Evolutionary conservation across 768 basidiomycete genomes (phyloP), one percentile per base, ranked within the genome.

Genomic region (Mycena albidolilacea): DNA sequence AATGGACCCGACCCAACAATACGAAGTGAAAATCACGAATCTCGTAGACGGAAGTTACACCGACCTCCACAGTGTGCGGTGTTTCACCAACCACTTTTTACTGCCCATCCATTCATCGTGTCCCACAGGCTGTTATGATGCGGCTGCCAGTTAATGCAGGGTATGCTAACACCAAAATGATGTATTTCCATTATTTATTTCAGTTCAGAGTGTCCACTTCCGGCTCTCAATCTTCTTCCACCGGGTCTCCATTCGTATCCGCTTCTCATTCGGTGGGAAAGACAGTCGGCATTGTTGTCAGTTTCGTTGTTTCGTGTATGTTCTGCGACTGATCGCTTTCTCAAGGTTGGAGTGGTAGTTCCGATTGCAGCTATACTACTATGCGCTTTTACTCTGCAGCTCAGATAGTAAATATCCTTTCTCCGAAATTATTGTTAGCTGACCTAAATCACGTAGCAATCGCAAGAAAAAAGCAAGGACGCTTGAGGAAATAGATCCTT

Each of bases 1-100:
- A 7, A 30, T 78, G 72, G 76, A 78, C 54, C 64, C 72, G 7
- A 65, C 41, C 11, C 64, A 69, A 54, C 70, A 57, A 17, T 78
- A 78, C 48, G 38, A 67, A 52, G 70, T 78, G 14, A 76, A 72
- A 52, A 39, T 75, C 17, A 70, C 68, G 8, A 76, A 76, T 35
- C 37, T 76, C 14, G 59, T 59, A 11, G 59, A 11, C 23, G 69
- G 71, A n/a, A 46, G 39, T 30, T 76, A 76, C 67, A 50, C 62
- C 5, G 75, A 76, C 30, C 15, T 73, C 8, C 75, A 76, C 21
- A 70, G 61, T 35, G 71, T 75, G 46, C 55, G 74, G 19, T 19
- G 21, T 19, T 1, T 21, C 7, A 19, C 41, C 43, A 23, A 17
- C 7, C 23, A 2, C 4, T 0, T 23, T 38, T 11, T 35, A 9